phyloP scores from a whole-genome alignment of 371 early-diverging fungal species.

The Apophysomyces variabilis region DNA sequence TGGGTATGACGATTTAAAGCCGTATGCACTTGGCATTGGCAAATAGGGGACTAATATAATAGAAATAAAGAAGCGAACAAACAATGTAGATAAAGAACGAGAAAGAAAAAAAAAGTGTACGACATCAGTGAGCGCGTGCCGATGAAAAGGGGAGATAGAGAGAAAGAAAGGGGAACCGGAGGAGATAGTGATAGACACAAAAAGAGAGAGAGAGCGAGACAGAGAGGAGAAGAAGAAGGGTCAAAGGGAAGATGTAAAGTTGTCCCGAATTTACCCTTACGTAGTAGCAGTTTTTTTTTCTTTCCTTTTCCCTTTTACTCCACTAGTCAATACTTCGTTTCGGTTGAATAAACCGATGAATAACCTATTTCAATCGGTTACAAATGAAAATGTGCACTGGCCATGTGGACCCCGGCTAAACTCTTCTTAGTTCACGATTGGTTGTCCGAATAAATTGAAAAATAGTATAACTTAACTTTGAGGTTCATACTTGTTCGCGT shows the following conservation, averaged over 20 bases:
- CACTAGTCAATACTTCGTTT: background rate
- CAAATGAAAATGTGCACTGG: conserved; percentile 20
- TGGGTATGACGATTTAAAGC: background rate
- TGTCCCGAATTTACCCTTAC: background rate
- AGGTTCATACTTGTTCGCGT: background rate
- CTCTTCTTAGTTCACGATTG: background rate
- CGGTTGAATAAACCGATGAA: background rate
- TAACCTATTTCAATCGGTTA: background rate
- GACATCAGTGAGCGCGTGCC: no score
- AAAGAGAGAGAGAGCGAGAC: no score
- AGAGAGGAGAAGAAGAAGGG: no score
- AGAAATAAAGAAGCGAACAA: no score
- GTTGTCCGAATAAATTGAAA: background rate
- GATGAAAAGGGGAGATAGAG: no score
- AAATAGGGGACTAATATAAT: background rate
- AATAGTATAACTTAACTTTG: background rate
- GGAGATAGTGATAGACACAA: no score
- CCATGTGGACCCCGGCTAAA: conserved; percentile 14
- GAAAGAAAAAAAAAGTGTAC: background rate
- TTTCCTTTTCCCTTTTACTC: background rate
- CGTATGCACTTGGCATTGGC: background rate
- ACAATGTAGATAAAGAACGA: background rate
- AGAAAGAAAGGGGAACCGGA: no score
- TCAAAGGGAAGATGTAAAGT: no score
- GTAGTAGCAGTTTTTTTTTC: background rate